Evolutionary conservation across 2,329 filamentous ascomycete genomes (phyloP).

Genomic region (Curvularia eragrostidis): DNA sequence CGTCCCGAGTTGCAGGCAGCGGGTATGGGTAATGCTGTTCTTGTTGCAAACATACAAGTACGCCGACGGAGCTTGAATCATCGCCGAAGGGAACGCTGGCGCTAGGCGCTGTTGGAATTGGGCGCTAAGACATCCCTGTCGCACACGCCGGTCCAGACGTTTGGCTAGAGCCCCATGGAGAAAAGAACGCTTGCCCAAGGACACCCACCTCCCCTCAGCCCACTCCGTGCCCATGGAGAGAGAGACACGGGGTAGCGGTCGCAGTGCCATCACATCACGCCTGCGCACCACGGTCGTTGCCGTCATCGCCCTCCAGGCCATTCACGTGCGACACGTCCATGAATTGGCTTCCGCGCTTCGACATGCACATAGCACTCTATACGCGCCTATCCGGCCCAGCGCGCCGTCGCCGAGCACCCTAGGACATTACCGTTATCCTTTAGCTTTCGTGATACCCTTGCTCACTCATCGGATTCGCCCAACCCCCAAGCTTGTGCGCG

Average conservation of each 20-base stretch:
- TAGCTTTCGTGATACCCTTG: slow-evolving; percentile 8
- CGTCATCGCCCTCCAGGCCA: neutral
- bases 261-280: neutral
- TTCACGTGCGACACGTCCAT: neutral
- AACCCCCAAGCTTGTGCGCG: slow-evolving; percentile 1
- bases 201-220: neutral
- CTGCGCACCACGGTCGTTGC: neutral
- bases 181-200: slow-evolving; percentile 4
- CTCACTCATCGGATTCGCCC: neutral
- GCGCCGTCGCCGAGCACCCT: slow-evolving; percentile 12
- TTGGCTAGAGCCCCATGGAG: slow-evolving; percentile 13
- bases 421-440: slow-evolving; percentile 6
- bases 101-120: slow-evolving; percentile 1
- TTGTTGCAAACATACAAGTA: slow-evolving; percentile 5
- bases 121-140: slow-evolving; percentile 8
- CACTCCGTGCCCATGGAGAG: neutral
- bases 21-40: neutral
- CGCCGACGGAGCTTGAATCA: slow-evolving; percentile 6
- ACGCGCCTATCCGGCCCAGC: slow-evolving; percentile 13
- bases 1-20: slow-evolving; percentile 1
- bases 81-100: neutral
- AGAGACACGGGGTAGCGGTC: neutral
- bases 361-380: neutral
- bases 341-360: slow-evolving; percentile 5
- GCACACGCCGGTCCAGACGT: slow-evolving; percentile 4